Conservation (phyloP, 441 rosid genomes). For the Gossypium gossypioides region DNA sequence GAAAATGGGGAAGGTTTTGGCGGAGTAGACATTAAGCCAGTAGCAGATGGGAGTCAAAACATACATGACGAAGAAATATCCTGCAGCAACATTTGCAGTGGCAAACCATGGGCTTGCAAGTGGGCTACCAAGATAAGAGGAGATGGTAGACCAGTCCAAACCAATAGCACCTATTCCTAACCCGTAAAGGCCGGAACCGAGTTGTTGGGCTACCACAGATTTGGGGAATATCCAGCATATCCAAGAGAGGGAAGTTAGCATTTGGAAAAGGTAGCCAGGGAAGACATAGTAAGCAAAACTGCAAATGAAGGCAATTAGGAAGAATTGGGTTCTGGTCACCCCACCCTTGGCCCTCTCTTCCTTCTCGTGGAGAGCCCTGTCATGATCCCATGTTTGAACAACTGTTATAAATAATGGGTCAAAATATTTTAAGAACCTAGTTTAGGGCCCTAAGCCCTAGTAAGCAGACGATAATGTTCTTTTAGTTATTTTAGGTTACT, state of each 20-base stretch:
- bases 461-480: no score
- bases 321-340: constrained; percentile 70
- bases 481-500: no score
- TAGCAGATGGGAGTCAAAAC: constrained; percentile 61
- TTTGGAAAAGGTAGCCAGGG: constrained; percentile 75
- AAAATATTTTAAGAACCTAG: no score
- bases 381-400: neutral
- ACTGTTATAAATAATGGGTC: no score
- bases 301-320: constrained; percentile 60
- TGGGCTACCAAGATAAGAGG: constrained; percentile 89
- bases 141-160: constrained; percentile 83
- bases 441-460: no score
- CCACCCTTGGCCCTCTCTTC: constrained; percentile 65
- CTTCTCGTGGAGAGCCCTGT: constrained; percentile 78
- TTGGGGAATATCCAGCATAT: constrained; percentile 72
- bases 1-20: constrained; percentile 76
- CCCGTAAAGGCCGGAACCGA: constrained; percentile 83
- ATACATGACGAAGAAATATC: constrained; percentile 59
- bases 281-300: constrained; percentile 78
- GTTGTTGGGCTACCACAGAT: constrained; percentile 69
- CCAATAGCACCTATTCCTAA: constrained; percentile 70
- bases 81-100: constrained; percentile 80
- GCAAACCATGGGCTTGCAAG: constrained; percentile 99
- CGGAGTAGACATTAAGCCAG: constrained; percentile 63
- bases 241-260: constrained; percentile 85